Evolutionary conservation across 768 basidiomycete species (phyloP).

Genomic region (Trametes cubensis): DNA sequence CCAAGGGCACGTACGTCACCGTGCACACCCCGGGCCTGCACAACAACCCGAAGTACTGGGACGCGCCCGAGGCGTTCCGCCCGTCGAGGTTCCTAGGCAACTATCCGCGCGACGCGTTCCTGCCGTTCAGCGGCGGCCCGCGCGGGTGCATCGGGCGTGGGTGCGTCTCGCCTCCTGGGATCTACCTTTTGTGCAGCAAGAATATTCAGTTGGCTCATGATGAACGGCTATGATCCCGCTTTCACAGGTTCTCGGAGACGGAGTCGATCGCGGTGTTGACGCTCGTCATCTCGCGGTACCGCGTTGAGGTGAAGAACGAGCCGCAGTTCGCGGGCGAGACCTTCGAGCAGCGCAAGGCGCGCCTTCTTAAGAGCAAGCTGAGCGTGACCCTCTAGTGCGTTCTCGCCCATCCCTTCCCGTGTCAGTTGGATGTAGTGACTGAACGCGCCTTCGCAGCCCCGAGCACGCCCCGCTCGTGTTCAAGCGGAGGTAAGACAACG

Average conservation of each 20-base stretch:
- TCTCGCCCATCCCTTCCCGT: neutral
- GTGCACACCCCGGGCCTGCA: constrained; percentile 37
- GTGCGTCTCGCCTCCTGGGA: no score
- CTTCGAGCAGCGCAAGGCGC: constrained; percentile 46
- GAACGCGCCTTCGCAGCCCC: neutral
- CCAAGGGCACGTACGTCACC: constrained; percentile 31
- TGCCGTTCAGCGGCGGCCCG: constrained; percentile 53
- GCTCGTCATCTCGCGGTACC: constrained; percentile 50
- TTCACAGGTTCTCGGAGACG: constrained; percentile 45
- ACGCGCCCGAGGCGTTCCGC: constrained; percentile 39
- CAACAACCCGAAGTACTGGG: constrained; percentile 43
- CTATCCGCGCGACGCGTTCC: constrained; percentile 57
- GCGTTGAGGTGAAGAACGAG: constrained; percentile 39
- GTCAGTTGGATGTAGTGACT: constrained; percentile 30
- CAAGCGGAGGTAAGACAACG: constrained; percentile 2
- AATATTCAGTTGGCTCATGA: no score
- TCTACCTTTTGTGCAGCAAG: no score
- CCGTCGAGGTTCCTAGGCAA: constrained; percentile 53
- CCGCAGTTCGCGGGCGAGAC: constrained; percentile 45
- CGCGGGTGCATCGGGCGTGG: constrained; percentile 50
- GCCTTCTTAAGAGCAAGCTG: constrained; percentile 23
- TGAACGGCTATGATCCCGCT: no score
- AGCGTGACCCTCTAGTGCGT: constrained; percentile 32
- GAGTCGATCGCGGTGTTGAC: constrained; percentile 53
- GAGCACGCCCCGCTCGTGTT: constrained; percentile 10